These are phyloP conservation scores for Fibroporia radiculosa DNA, from an alignment of 768 basidiomycete genomes.

Conservation along the genomic window DNA sequence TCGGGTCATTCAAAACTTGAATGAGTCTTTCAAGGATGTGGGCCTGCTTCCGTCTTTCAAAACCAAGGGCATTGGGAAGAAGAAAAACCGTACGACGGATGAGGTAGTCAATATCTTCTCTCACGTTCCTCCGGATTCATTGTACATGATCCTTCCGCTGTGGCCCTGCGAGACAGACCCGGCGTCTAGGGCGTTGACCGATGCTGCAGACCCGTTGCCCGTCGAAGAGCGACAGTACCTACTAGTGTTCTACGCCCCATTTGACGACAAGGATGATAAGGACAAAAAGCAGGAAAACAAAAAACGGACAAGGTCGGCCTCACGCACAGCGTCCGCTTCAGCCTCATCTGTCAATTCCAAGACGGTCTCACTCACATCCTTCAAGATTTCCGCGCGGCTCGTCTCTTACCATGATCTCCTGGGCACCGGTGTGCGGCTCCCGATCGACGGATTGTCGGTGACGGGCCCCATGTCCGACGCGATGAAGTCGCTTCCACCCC, in stretches of 20 bases:
- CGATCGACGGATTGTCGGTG: conserved; percentile 61
- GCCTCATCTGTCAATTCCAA: conserved; percentile 27
- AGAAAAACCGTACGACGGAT: conserved; percentile 15
- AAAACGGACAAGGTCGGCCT: conserved; percentile 31
- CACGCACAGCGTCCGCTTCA: conserved; percentile 19
- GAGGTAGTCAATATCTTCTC: conserved; percentile 18
- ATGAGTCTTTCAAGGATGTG: conserved; percentile 70
- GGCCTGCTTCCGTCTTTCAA: conserved; percentile 57
- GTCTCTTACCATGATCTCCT: conserved; percentile 67
- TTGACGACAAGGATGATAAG: conserved; percentile 23
- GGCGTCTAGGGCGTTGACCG: conserved; percentile 12
- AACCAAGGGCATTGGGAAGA: conserved; percentile 14
- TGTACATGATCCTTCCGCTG: conserved; percentile 82
- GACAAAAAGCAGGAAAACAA: conserved; percentile 30
- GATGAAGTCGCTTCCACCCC: conserved; percentile 25
- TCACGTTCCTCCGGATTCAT: conserved; percentile 54
- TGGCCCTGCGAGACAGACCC: conserved; percentile 73
- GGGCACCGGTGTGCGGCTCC: conserved; percentile 65
- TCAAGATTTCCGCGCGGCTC: conserved; percentile 69
- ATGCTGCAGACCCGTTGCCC: conserved; percentile 26
- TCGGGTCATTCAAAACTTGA: conserved; percentile 57
- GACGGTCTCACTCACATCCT: conserved; percentile 50
- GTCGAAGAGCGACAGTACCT: conserved; percentile 58
- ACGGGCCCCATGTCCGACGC: conserved; percentile 47
- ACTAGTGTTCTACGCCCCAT: conserved; percentile 73